Conservation (phyloP, 192 early-diverging fungal genomes). For the Coemansia sp. region DNA sequence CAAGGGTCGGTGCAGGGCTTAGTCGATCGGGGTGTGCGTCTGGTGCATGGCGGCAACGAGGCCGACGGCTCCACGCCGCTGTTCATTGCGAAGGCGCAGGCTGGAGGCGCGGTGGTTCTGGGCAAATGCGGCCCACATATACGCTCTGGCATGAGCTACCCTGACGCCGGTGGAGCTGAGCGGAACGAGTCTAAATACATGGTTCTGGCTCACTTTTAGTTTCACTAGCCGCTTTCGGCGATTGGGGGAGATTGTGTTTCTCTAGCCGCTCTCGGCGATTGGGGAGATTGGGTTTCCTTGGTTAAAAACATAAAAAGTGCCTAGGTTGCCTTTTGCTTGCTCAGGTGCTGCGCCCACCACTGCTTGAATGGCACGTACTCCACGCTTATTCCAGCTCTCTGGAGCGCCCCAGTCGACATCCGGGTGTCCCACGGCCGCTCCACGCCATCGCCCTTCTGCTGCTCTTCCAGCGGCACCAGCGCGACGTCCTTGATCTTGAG, state of each 20-base stretch:
- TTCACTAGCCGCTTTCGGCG: too few species aligned
- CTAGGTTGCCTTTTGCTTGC: neutral
- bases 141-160: conserved; percentile 34
- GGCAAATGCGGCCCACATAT: conserved; percentile 50
- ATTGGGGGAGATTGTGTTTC: too few species aligned
- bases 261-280: too few species aligned
- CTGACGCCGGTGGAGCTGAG: conserved; percentile 16
- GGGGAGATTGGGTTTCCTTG: too few species aligned
- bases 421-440: conserved; percentile 42
- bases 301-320: too few species aligned
- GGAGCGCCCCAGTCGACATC: conserved; percentile 26
- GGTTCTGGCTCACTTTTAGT: conserved; percentile 26
- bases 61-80: conserved; percentile 32
- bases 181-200: conserved; percentile 19
- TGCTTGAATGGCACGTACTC: conserved; percentile 28
- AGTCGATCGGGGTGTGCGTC: neutral
- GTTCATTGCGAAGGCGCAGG: conserved; percentile 37
- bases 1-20: conserved; percentile 25
- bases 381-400: conserved; percentile 32
- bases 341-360: conserved; percentile 40
- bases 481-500: conserved; percentile 13
- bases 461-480: conserved; percentile 21
- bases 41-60: conserved; percentile 43
- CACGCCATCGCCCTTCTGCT: conserved; percentile 14
- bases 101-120: conserved; percentile 30